Conservation (phyloP, 169 alveolate species). For the Plasmodium ovale region DNA sequence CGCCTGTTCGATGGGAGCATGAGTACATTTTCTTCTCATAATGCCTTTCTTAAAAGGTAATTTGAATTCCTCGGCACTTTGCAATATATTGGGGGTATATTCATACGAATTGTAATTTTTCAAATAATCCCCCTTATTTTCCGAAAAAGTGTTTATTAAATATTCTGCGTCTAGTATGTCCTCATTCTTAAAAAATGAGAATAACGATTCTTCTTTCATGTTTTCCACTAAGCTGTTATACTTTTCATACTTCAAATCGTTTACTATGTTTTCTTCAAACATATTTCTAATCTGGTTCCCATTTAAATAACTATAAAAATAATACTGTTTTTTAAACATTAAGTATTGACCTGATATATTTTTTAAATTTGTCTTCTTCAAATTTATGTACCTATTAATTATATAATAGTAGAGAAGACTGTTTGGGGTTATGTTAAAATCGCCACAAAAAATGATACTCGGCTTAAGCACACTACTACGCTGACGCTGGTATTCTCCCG, state of each 20-base stretch:
- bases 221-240: conserved; percentile 28
- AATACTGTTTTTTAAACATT: conserved; percentile 81
- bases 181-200: conserved; percentile 51
- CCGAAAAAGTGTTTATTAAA: conserved; percentile 16
- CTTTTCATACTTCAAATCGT: conserved; percentile 28
- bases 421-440: conserved; percentile 85
- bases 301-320: conserved; percentile 19
- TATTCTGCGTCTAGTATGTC: conserved; percentile 32
- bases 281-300: conserved; percentile 60
- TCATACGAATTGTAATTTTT: conserved; percentile 31
- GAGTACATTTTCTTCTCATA: no score
- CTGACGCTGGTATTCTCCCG: no score
- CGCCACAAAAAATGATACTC: conserved; percentile 83
- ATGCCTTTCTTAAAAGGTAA: no score
- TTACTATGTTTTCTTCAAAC: conserved; percentile 47
- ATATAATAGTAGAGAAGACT: conserved; percentile 82
- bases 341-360: conserved; percentile 84
- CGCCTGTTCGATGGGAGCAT: neutral
- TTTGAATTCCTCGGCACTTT: neutral
- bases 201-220: conserved; percentile 44
- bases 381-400: conserved; percentile 80
- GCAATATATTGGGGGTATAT: neutral
- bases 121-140: neutral
- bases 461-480: conserved; percentile 66
- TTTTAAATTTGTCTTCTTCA: conserved; percentile 78